phyloP scores from a whole-genome alignment of 208 protist genomes.

The Acanthamoeba triangularis region DNA sequence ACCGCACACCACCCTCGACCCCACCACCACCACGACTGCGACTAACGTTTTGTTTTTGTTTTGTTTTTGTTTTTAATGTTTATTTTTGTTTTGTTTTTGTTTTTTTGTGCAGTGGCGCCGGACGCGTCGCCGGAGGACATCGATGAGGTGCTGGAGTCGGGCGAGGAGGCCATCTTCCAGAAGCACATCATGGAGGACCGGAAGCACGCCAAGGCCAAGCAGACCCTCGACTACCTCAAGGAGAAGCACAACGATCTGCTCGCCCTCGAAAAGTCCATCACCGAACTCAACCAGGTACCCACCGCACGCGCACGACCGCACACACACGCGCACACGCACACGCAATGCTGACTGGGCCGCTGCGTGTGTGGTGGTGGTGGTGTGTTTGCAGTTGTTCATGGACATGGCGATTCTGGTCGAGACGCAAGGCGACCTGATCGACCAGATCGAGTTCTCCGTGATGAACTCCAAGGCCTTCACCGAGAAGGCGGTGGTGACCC shows the following conservation, averaged over 20 bases:
- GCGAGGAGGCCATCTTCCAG: conserved; percentile 63
- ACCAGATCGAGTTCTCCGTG: conserved; percentile 61
- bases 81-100: background rate
- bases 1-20: background rate
- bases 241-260: conserved; percentile 68
- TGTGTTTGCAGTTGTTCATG: conserved; percentile 49
- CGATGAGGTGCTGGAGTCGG: conserved; percentile 46
- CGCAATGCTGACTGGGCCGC: background rate
- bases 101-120: conserved; percentile 35
- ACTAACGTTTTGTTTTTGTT: background rate
- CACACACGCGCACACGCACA: background rate
- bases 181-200: conserved; percentile 71
- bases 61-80: background rate
- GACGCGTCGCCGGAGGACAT: conserved; percentile 62
- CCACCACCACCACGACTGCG: no score
- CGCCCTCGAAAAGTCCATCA: conserved; percentile 50
- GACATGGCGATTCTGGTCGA: conserved; percentile 69
- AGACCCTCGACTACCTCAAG: conserved; percentile 64
- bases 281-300: conserved; percentile 46
- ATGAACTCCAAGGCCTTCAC: conserved; percentile 63
- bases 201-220: conserved; percentile 56
- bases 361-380: no score
- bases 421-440: conserved; percentile 64
- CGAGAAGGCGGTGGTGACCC: conserved; percentile 38
- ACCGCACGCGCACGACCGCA: no score